phyloP scores from a whole-genome alignment of 1,139 yeast species.

The Pichia sp. region DNA sequence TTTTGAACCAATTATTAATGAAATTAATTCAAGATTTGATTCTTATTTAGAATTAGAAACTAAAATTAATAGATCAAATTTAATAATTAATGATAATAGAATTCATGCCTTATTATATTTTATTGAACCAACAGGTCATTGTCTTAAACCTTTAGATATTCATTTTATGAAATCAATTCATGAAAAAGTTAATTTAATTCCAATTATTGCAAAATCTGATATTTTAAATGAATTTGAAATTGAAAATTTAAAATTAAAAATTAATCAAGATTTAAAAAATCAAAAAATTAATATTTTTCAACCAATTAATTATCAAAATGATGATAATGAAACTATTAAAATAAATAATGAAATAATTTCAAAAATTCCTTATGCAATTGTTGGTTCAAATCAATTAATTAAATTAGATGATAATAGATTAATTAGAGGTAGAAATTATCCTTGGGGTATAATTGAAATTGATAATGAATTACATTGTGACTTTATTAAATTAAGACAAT shows the following conservation, averaged over 20 bases:
- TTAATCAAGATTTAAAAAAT: slow-evolving; percentile 66
- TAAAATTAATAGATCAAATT: slow-evolving; percentile 62
- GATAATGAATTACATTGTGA: slow-evolving; percentile 94
- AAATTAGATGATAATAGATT: slow-evolving; percentile 66
- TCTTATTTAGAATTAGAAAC: slow-evolving; percentile 86
- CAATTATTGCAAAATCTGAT: slow-evolving; percentile 92
- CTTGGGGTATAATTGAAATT: slow-evolving; percentile 97
- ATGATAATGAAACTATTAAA: slow-evolving; percentile 74
- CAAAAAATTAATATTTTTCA: slow-evolving; percentile 74
- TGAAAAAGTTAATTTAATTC: slow-evolving; percentile 88
- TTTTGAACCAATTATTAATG: slow-evolving; percentile 92
- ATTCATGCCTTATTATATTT: slow-evolving; percentile 85
- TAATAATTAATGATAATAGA: slow-evolving; percentile 58
- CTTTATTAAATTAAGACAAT: slow-evolving; percentile 82
- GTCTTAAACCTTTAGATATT: slow-evolving; percentile 82
- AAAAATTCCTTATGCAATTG: slow-evolving; percentile 86
- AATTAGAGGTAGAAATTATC: slow-evolving; percentile 91
- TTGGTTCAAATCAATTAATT: slow-evolving; percentile 80
- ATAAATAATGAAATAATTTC: slow-evolving; percentile 63
- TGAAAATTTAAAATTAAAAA: slow-evolving; percentile 61
- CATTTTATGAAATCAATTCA: slow-evolving; percentile 84
- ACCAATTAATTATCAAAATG: slow-evolving; percentile 75
- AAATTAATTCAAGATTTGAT: slow-evolving; percentile 81
- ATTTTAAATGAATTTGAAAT: slow-evolving; percentile 88
- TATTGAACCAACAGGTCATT: slow-evolving; percentile 96